These are phyloP conservation scores for Coniferiporia sulphurascens DNA, from an alignment of 1,284 basidiomycete genomes.

Conservation along the genomic window DNA sequence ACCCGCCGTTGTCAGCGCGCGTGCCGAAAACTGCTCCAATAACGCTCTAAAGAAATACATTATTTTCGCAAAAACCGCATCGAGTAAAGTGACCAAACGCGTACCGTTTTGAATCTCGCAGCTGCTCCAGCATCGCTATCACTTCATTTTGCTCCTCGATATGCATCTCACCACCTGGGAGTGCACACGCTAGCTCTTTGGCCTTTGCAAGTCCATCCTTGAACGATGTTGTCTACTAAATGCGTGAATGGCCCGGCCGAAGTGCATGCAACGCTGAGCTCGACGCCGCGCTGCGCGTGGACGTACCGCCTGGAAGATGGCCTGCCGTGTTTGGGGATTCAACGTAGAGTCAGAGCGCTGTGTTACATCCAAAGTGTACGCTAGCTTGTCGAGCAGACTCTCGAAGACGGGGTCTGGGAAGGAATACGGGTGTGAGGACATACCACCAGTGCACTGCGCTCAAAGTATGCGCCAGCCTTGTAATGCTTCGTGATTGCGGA, in stretches of 20 bases:
- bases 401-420: slow-evolving; percentile 19
- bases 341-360: slow-evolving; percentile 12
- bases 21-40: slow-evolving; percentile 37
- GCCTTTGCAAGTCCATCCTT: slow-evolving; percentile 51
- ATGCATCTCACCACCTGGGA: slow-evolving; percentile 63
- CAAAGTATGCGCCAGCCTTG: too few relatives aligned
- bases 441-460: neutral
- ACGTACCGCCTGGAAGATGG: slow-evolving; percentile 16
- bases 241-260: neutral
- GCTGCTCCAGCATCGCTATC: slow-evolving; percentile 53
- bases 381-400: slow-evolving; percentile 15
- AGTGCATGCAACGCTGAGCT: neutral
- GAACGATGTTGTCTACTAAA: slow-evolving; percentile 57
- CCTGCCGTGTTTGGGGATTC: slow-evolving; percentile 13
- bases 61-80: neutral
- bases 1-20: slow-evolving; percentile 24
- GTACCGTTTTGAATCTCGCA: slow-evolving; percentile 57
- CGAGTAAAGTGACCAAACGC: slow-evolving; percentile 13
- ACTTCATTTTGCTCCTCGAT: slow-evolving; percentile 62
- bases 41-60: slow-evolving; percentile 30
- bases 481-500: too few relatives aligned
- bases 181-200: slow-evolving; percentile 45
- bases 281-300: neutral
- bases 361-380: slow-evolving; percentile 11
- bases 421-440: slow-evolving; percentile 12